These are phyloP conservation scores for Phytophthora tubulina DNA, from an alignment of 352 stramenopile species.

Conservation along the genomic window DNA sequence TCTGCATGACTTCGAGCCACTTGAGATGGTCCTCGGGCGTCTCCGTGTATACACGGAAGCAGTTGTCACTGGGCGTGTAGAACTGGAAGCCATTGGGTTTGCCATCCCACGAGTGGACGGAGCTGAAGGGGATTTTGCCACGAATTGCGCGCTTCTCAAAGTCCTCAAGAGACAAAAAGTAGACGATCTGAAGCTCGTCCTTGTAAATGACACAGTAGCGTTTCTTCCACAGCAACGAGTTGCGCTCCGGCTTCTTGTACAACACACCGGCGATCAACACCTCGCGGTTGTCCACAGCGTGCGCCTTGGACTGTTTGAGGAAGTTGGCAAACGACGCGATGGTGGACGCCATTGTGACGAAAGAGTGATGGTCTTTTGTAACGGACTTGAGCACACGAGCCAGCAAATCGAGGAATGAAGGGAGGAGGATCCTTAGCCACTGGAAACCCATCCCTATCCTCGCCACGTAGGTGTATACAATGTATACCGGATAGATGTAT, in stretches of 20 bases:
- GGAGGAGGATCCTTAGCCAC: conserved; percentile 11
- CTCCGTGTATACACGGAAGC: conserved; percentile 89
- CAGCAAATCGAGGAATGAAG: conserved; percentile 45
- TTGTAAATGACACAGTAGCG: conserved; percentile 87
- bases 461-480: conserved; percentile 13
- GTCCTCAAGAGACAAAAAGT: conserved; percentile 79
- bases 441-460: neutral
- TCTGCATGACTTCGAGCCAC: conserved; percentile 80
- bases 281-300: conserved; percentile 52
- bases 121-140: conserved; percentile 85
- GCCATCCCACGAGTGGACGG: conserved; percentile 86
- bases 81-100: conserved; percentile 91
- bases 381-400: conserved; percentile 14
- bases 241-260: conserved; percentile 88
- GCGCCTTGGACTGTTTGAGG: conserved; percentile 58
- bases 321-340: conserved; percentile 67
- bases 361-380: neutral
- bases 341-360: conserved; percentile 27
- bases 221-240: conserved; percentile 90
- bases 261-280: conserved; percentile 74
- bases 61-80: conserved; percentile 86
- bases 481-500: neutral
- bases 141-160: conserved; percentile 80
- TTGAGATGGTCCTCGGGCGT: conserved; percentile 69
- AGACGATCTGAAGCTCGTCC: conserved; percentile 79